Base-by-base conservation (phyloP, 2,329 filamentous ascomycete genomes). In the Xylaria arbuscula region DNA sequence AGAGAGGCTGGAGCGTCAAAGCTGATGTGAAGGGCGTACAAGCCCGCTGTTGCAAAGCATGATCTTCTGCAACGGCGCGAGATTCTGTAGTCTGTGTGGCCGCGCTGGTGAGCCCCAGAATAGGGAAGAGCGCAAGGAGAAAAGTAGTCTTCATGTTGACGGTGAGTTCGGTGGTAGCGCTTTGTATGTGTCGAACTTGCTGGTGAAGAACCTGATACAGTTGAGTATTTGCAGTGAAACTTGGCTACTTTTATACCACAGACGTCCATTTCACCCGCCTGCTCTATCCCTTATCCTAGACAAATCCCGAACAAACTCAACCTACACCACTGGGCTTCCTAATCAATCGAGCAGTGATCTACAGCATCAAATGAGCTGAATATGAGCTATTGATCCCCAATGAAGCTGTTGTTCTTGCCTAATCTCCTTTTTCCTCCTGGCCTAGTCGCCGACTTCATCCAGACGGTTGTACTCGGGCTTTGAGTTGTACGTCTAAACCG, bases 71-170 rank as follows among this genome's bases (percentile, higher is more conserved):
- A 28, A 38, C 61, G 9, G 55, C 28, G 28, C 28, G 28, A 28
- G 28, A 28, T 28, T 28, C 28, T 5, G 28, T 28, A 28, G 28
- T 28, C 28, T 28, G 40, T 22, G 32, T 51, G 45, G 34, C n/a
- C 11, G 22, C 58, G 13, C 15, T 68, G 32, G 66, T 9, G 19
- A 68, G 51, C 47, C 61, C 60, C 17, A 51, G 54, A 45, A 64
- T 40, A 28, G 66, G 61, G 56, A 64, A 64, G n/a, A 68, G 56
- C 11, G 62, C 55, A 19, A 68, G 51, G 36, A 64, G 40, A 32
- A 61, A 19, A 22, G 53, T 17, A 50, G 6, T 32, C 66, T 68
- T 68, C 66, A 68, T 68, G 19, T 61, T 64, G 66, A 53, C 15
- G 22, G 24, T 17, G 47, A 15, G 15, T 42, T 57, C 2, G 50